Conservation (phyloP, 2,329 filamentous ascomycete genomes). For the Ceratocystis alfenasii region DNA sequence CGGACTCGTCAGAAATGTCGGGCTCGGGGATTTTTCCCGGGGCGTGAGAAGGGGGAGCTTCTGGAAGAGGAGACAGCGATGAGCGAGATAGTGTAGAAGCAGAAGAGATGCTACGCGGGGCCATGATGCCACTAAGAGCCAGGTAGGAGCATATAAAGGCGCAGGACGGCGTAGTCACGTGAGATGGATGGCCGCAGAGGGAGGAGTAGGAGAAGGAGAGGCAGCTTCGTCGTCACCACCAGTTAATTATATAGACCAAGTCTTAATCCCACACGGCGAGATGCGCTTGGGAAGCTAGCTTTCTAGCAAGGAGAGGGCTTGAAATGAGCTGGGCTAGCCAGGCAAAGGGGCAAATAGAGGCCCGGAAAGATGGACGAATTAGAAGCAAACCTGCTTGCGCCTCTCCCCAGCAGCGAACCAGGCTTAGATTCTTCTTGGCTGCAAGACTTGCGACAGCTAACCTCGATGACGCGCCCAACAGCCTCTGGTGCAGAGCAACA, state of each 20-base stretch:
- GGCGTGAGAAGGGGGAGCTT: neutral
- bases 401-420: neutral
- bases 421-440: neutral
- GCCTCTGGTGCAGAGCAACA: neutral
- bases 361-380: neutral
- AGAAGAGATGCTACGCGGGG: slow-evolving; percentile 13
- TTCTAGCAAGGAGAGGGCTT: neutral
- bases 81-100: slow-evolving; percentile 16
- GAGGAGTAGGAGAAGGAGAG: neutral
- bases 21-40: slow-evolving; percentile 1
- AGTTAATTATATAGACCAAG: neutral
- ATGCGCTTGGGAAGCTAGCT: neutral
- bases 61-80: slow-evolving; percentile 12
- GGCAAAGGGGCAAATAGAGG: neutral
- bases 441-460: neutral
- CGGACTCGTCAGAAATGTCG: slow-evolving; percentile 15
- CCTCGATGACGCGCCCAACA: slow-evolving; percentile 7
- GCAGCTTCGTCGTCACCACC: neutral
- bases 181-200: slow-evolving; percentile 2
- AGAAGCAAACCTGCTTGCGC: neutral
- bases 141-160: neutral
- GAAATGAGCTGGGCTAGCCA: neutral
- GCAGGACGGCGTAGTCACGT: neutral
- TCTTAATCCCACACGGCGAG: neutral
- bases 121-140: neutral